phyloP scores from a whole-genome alignment of 139 green algal genomes.

The Cymbomonas tetramitiformis region DNA sequence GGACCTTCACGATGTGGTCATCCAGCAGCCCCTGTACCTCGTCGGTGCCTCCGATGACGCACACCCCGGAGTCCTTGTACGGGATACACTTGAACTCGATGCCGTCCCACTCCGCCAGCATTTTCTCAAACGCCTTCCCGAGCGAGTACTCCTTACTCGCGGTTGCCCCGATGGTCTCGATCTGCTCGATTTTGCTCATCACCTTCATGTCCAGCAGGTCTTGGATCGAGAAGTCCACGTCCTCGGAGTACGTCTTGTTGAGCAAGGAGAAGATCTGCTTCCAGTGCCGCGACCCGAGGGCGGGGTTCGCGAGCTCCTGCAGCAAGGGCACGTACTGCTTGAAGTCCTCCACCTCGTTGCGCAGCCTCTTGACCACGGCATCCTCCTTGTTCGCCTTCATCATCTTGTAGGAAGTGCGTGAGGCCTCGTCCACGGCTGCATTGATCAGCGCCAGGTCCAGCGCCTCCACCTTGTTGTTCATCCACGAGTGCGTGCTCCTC shows the following conservation, averaged over 20 bases:
- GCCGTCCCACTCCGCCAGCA: constrained; percentile 55
- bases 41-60: constrained; percentile 58
- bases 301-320: constrained; percentile 26
- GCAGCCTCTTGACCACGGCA: constrained; percentile 33
- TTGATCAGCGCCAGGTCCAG: constrained; percentile 14
- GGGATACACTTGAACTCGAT: constrained; percentile 40
- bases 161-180: constrained; percentile 33
- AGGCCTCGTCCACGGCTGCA: constrained; percentile 22
- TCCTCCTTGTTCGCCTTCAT: constrained; percentile 38
- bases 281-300: constrained; percentile 28
- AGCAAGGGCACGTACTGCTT: constrained; percentile 26
- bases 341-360: constrained; percentile 31
- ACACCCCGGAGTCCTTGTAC: constrained; percentile 60
- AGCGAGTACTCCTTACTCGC: constrained; percentile 51
- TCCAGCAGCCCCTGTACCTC: constrained; percentile 61
- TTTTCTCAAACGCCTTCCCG: constrained; percentile 60
- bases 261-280: constrained; percentile 25
- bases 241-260: constrained; percentile 11
- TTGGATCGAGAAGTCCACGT: constrained; percentile 31
- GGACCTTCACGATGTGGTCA: constrained; percentile 57
- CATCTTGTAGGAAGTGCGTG: constrained; percentile 33
- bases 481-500: constrained; percentile 15
- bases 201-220: constrained; percentile 43
- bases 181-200: constrained; percentile 40
- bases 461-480: not conserved